Conservation (phyloP, 1,284 basidiomycete genomes). For the Fomitopsis betulina region DNA sequence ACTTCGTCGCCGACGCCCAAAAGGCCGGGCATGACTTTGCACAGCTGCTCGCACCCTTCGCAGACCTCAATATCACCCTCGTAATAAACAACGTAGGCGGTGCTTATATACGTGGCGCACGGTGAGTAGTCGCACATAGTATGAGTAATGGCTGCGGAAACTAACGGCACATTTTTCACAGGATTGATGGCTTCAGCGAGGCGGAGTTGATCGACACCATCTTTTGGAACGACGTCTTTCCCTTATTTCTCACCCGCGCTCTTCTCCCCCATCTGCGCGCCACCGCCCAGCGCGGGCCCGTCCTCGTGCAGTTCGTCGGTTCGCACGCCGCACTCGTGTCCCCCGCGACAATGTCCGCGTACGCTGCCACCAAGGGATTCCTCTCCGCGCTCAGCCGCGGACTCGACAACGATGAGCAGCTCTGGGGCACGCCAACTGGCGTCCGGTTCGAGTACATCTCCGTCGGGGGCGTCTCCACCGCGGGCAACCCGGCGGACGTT, state of each 20-base stretch:
- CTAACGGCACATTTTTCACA: not conserved
- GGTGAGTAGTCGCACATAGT: slow-evolving; percentile 6
- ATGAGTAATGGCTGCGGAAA: not conserved
- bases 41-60: slow-evolving; percentile 17
- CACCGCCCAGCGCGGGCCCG: slow-evolving; percentile 17
- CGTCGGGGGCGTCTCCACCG: slow-evolving; percentile 20
- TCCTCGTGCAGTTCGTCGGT: slow-evolving; percentile 22
- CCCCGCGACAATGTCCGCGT: slow-evolving; percentile 20
- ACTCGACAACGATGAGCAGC: slow-evolving; percentile 23
- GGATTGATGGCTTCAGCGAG: slow-evolving; percentile 20
- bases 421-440: slow-evolving; percentile 16
- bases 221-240: slow-evolving; percentile 20
- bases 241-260: slow-evolving; percentile 23
- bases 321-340: slow-evolving; percentile 19
- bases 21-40: slow-evolving; percentile 18
- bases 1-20: slow-evolving; percentile 23
- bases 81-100: slow-evolving; percentile 27
- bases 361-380: slow-evolving; percentile 23
- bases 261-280: slow-evolving; percentile 24
- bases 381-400: slow-evolving; percentile 19
- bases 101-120: slow-evolving; percentile 7
- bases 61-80: slow-evolving; percentile 24
- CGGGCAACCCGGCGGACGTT: slow-evolving; percentile 8
- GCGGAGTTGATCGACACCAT: slow-evolving; percentile 14
- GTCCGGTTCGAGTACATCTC: slow-evolving; percentile 21